Base-by-base conservation (phyloP, 148 eudicot genomes). In the Talinum fruticosum region DNA sequence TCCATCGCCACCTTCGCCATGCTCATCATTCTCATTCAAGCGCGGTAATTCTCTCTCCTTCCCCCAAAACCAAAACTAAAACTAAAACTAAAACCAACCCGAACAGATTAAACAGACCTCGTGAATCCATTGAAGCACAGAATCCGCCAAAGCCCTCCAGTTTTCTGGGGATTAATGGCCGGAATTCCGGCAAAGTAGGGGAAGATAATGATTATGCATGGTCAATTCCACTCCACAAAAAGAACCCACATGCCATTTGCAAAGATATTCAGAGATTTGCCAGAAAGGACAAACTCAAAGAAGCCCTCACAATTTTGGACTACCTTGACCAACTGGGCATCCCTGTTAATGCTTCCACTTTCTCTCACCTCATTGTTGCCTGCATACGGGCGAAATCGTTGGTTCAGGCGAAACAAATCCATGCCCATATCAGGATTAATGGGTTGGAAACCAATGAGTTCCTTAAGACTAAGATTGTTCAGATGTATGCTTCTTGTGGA, bases 331-430 rank as follows among this genome's bases (percentile, higher is more conserved):
- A 89, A 18, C 77, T 79, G 47, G 97, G 98, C 4, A 87, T 90
- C 59, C 98, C 97, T 23, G 89, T 87, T n/a, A 94, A 94, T 72
- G 78, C 75, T 65, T 85, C 98, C 45, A 92, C 98, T 18, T 94
- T 94, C 74, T 86, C 93, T 18, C 59, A 83, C n/a, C 83, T 94
- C 1, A 82, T 90, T 21, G 83, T 80, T 14, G 87, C 95, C 65
- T 89, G 92, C 61, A 79, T 83, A 66, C 83, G 93, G 10, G 47
- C 79, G 23, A 94, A 89, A 61, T 85, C 91, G 10, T 15, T 85
- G 10, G 18, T 37, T 5, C 65, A 65, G 8, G 98, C 90, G 0
- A 92, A 79, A 70, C 79, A 69, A 62, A 79, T 94, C 13, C 98
- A 92, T 66, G 75, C 80, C 28, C 90, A 88, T 76, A 76, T 94